A percentile compares a stretch with the other conserved stretches of the same genome.
These are phyloP conservation scores for Tolypocladium cylindrosporum DNA, from an alignment of 2,329 filamentous ascomycete genomes.

Conservation along the genomic window DNA sequence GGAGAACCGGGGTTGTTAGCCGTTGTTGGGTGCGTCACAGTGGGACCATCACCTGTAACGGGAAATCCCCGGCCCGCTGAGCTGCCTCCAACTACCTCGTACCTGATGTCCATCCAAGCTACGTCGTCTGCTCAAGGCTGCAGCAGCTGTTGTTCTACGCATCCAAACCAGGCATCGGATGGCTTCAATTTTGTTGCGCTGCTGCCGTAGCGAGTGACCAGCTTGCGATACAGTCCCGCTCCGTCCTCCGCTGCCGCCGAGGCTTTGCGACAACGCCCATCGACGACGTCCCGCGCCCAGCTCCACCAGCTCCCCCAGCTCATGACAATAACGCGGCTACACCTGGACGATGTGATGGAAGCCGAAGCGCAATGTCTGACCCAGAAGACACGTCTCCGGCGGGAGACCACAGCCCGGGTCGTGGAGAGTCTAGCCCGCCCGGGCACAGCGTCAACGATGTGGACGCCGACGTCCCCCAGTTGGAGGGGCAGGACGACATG, in stretches of 20 bases:
- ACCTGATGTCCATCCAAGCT: not conserved
- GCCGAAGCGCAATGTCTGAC: slow-evolving; percentile 36
- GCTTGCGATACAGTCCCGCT: not conserved
- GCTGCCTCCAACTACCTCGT: not conserved
- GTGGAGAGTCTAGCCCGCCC: slow-evolving; percentile 28
- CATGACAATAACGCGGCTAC: not conserved
- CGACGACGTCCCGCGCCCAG: not conserved
- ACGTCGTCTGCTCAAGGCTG: not conserved
- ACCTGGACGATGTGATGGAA: slow-evolving; percentile 26
- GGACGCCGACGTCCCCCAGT: slow-evolving; percentile 11
- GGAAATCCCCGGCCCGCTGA: slow-evolving; percentile 1
- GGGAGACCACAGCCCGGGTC: slow-evolving; percentile 28
- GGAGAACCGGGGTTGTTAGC: not conserved
- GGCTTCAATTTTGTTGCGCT: not conserved
- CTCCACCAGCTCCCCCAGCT: not conserved
- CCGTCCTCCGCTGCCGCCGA: not conserved
- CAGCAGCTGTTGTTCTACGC: not conserved
- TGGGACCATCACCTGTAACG: not conserved
- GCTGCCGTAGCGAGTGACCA: not conserved
- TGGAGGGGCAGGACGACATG: slow-evolving; percentile 5
- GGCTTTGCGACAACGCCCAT: not conserved
- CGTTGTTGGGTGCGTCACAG: not conserved
- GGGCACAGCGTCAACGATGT: not conserved
- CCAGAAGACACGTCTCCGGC: slow-evolving; percentile 32
- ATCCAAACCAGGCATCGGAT: not conserved